Base-by-base conservation (phyloP, 768 basidiomycete genomes). In the Strobilomyces dryophilus region DNA sequence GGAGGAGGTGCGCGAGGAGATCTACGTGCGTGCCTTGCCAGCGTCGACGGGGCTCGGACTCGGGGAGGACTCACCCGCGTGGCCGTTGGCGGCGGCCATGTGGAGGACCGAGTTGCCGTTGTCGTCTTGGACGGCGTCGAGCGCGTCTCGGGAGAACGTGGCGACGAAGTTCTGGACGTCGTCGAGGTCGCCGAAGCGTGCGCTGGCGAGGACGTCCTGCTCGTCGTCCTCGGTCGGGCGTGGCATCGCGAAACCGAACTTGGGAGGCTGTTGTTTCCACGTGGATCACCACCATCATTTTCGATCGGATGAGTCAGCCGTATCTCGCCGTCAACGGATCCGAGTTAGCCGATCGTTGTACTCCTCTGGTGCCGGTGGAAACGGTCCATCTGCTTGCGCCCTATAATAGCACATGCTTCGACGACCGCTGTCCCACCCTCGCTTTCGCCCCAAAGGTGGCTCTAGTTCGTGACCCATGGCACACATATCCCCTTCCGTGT, bases 71-170 rank as follows among this genome's bases (percentile, higher is more conserved):
- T 73, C 62, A 95, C 94, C 91, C 72, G 74, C 61, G 75, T 97
- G 94, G 0, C 94, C 94, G 70, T 98, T 98, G 1, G 80, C 94
- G 52, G 82, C 84, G 14, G 80, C 76, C 93, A 95, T 95, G 68
- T 97, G 94, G 36, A 97, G 72, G 37, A 84, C 72, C 2, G 80
- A 83, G 73, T 93, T 97, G 36, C 81, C 85, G 64, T 88, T 81
- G 40, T 85, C 85, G 71, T 95, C 94, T 39, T 76, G 79, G 12
- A 83, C 70, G 35, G 67, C 64, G 36, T 70, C 69, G 12, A 91
- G 71, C 0, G 77, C 52, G 6, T 71, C 71, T 2, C 71, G 52
- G 10, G 88, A 84, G 66, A 83, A 87, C 35, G 74, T 71, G 20
- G 76, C 67, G 26, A 89, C 72, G 57, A 89, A 95, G 4, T 73